Percentiles rank a stretch among this genome's conserved stretches.
Evolutionary conservation across 805 yeast genomes (phyloP).

Genomic region (Candida fluviatilis): DNA sequence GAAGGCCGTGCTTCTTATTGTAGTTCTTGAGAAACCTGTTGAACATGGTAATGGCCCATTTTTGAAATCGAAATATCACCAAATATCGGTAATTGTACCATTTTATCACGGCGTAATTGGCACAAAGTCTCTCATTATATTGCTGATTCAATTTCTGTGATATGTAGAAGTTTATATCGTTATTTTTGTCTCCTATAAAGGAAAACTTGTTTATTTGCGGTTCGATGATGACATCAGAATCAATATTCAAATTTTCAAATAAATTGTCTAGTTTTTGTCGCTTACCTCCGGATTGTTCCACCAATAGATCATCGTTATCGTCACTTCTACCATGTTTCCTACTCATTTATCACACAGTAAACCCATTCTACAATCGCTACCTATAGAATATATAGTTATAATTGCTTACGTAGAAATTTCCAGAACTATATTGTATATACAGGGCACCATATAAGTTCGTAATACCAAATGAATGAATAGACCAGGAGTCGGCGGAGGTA

Average conservation of each 20-base stretch:
- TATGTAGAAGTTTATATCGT: constrained; percentile 4
- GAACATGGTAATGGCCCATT: constrained; percentile 34
- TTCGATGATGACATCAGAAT: constrained; percentile 10
- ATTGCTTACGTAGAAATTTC: not conserved
- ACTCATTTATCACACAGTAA: constrained; percentile 1
- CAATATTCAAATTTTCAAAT: constrained; percentile 16
- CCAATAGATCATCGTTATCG: constrained; percentile 6
- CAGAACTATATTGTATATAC: not conserved
- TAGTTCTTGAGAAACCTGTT: constrained; percentile 29
- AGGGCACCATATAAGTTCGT: too few relatives aligned
- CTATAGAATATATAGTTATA: too few relatives aligned
- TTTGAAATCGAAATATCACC: constrained; percentile 25
- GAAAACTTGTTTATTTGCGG: constrained; percentile 4
- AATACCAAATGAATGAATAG: too few relatives aligned
- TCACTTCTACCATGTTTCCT: constrained; percentile 8
- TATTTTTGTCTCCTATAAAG: not conserved
- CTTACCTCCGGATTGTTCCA: constrained; percentile 15
- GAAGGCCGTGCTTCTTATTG: constrained; percentile 15
- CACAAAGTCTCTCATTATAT: not conserved
- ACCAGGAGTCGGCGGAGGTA: too few relatives aligned
- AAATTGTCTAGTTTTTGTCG: constrained; percentile 27
- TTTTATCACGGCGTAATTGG: constrained; percentile 12
- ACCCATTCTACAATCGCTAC: not conserved
- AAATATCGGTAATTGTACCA: constrained; percentile 24
- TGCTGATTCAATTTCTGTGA: constrained; percentile 1